Evolutionary conservation across 1,284 basidiomycete species (phyloP), one percentile per base, ranked within the genome.

Genomic region (Pseudomicrostroma phylloplanum): DNA sequence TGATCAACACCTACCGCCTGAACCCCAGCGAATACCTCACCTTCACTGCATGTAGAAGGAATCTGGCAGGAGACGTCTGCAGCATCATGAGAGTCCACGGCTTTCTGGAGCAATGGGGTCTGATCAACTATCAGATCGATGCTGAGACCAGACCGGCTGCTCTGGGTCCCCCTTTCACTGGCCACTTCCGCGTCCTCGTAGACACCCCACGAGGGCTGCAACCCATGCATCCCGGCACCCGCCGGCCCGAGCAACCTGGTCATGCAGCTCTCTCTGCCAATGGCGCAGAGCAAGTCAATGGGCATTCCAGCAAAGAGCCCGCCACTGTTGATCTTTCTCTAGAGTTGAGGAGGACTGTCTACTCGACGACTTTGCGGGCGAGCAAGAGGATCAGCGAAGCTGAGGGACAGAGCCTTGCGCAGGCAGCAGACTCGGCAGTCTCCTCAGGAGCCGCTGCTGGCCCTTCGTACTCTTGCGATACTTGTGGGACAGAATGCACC

Each of bases 111-210:
- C 94, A 97, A 78, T 99, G 94, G 94, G 94, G 96, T 0, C 83
- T 99, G 64, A 89, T 99, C 79, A 99, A 99, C 83, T 99, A 99
- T 79, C 94, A 98, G 92, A 91, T 98, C 74, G 94, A 99, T 82
- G 92, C 93, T 41, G 94, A 97, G 76, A 89, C 92, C 64, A 86
- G 93, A 61, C 96, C 94, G 6, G 90, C 94, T 0, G 86, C 93
- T 0, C 85, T 98, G 12, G 92, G 90, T 8, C 96, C 94, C 30
- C 96, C 96, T 25, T 98, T 97, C 80, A 98, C 94, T 0, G 94
- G 96, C 40, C 94, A 98, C 80, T 98, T 96, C 86, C 89, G 94
- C 64, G 91, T 98, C 71, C 88, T 96, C 55, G 87, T 98, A 70
- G 96, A 99, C 80, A 94, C 94, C 0, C 96, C 96, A 15, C 89